These are phyloP conservation scores for Beauveria scarabaeidicola DNA, from an alignment of 2,329 filamentous ascomycete species.

Conservation along the genomic window DNA sequence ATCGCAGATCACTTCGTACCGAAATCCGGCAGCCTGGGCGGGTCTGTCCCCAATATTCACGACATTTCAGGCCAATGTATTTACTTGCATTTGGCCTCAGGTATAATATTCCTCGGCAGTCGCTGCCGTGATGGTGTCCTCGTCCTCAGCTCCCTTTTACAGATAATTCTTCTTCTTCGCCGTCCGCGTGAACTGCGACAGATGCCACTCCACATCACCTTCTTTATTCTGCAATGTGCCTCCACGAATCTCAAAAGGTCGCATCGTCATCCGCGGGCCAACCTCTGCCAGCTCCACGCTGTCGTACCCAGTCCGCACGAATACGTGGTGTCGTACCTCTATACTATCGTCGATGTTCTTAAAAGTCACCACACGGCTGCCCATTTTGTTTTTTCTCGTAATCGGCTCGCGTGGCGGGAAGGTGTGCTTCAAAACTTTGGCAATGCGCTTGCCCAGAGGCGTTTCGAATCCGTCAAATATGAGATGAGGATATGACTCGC, in stretches of 20 bases:
- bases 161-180: constrained; percentile 93
- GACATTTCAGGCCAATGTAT: background rate
- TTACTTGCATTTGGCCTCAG: background rate
- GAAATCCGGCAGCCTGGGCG: background rate
- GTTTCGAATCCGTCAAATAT: constrained; percentile 93
- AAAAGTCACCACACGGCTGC: constrained; percentile 84
- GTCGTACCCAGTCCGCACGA: constrained; percentile 85
- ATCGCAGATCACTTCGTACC: background rate
- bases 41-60: background rate
- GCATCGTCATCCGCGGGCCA: constrained; percentile 94
- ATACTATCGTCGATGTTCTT: constrained; percentile 91
- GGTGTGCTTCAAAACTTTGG: constrained; percentile 85
- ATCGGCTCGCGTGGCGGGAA: constrained; percentile 81
- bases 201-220: constrained; percentile 91
- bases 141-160: constrained; percentile 33
- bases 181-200: constrained; percentile 92
- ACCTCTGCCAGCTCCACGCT: constrained; percentile 84
- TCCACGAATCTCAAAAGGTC: constrained; percentile 83
- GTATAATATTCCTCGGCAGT: background rate
- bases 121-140: background rate
- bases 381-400: constrained; percentile 64
- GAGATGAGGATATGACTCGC: constrained; percentile 86
- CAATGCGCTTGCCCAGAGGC: constrained; percentile 69
- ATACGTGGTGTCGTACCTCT: constrained; percentile 75
- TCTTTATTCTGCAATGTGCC: constrained; percentile 92